Percentiles rank a stretch among this genome's conserved stretches.
Evolutionary conservation across 129 eudicot species (phyloP).

Genomic region (Artemisia tridentata): DNA sequence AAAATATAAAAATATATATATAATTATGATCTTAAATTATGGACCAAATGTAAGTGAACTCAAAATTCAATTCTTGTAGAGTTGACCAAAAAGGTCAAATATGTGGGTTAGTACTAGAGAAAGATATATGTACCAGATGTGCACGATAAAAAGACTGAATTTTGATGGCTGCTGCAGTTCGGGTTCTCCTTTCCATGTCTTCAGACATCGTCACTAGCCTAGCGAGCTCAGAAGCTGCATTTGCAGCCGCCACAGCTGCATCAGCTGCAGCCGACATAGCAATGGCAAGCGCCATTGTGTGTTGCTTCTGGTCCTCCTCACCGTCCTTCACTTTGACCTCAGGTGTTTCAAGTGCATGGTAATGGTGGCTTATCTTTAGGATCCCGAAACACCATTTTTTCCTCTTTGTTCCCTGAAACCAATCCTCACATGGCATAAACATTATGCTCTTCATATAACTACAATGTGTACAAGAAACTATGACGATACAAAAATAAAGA

Average conservation of each 20-base stretch:
- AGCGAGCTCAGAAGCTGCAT: conserved; percentile 85
- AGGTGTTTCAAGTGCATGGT: conserved; percentile 47
- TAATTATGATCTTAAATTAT: not conserved
- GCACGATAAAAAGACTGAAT: conserved; percentile 74
- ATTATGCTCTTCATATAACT: not conserved
- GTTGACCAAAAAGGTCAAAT: conserved; percentile 20
- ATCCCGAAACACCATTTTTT: conserved; percentile 56
- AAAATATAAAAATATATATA: not conserved
- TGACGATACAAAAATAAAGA: not conserved
- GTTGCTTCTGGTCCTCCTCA: conserved; percentile 56
- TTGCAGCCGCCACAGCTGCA: conserved; percentile 88
- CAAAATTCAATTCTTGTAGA: not conserved
- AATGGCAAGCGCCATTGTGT: conserved; percentile 59
- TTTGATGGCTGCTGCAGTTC: conserved; percentile 48
- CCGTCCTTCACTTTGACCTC: conserved; percentile 37
- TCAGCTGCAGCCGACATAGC: conserved; percentile 91
- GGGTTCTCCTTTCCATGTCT: conserved; percentile 26
- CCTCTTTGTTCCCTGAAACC: conserved; percentile 45
- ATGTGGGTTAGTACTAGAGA: not conserved
- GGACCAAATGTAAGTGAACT: not conserved
- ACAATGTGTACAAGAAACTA: not conserved
- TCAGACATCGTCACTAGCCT: conserved; percentile 50
- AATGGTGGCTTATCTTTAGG: conserved; percentile 39
- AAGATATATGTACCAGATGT: conserved; percentile 47
- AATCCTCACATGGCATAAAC: not conserved